Percentiles rank a stretch among this genome's conserved stretches.
These are phyloP conservation scores for Venturia asperata DNA, from an alignment of 2,329 filamentous ascomycete genomes.

Conservation along the genomic window DNA sequence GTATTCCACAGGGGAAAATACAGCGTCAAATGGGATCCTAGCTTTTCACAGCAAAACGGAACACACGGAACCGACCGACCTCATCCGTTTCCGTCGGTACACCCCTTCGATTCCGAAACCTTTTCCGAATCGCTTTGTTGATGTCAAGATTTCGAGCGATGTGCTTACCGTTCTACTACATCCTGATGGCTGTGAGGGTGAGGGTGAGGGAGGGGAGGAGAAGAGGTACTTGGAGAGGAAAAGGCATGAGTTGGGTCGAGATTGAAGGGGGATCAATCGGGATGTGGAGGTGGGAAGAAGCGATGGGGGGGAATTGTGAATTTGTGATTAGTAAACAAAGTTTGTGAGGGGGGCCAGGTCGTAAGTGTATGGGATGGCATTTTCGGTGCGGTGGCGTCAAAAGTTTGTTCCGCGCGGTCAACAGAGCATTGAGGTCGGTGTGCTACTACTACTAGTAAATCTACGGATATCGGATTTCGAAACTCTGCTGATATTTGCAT, in stretches of 20 bases:
- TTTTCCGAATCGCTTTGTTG: slow-evolving; percentile 31
- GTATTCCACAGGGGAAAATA: slow-evolving; percentile 34
- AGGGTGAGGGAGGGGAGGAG: slow-evolving; percentile 28
- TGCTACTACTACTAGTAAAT: too few relatives aligned
- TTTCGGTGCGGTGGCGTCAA: slow-evolving; percentile 36
- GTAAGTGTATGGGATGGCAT: slow-evolving; percentile 35
- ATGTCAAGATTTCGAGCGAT: slow-evolving; percentile 34
- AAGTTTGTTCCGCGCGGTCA: slow-evolving; percentile 24
- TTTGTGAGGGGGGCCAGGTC: slow-evolving; percentile 28
- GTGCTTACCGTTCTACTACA: slow-evolving; percentile 32
- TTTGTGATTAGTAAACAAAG: slow-evolving; percentile 32
- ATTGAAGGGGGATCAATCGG: slow-evolving; percentile 33
- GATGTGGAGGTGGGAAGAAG: slow-evolving; percentile 31
- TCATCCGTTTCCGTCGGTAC: slow-evolving; percentile 34
- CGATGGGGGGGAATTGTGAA: slow-evolving; percentile 33
- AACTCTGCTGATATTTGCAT: too few relatives aligned
- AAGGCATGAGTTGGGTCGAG: slow-evolving; percentile 32
- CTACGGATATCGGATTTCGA: too few relatives aligned
- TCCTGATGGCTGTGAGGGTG: slow-evolving; percentile 34
- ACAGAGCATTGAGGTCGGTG: background rate
- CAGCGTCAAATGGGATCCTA: slow-evolving; percentile 32
- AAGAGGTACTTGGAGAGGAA: slow-evolving; percentile 27
- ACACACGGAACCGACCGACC: slow-evolving; percentile 26
- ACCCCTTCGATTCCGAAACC: slow-evolving; percentile 30
- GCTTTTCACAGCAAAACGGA: slow-evolving; percentile 25